Evolutionary conservation across 2,329 filamentous ascomycete species (phyloP), one percentile per base, ranked within the genome.

Genomic region (Apiospora koreana): DNA sequence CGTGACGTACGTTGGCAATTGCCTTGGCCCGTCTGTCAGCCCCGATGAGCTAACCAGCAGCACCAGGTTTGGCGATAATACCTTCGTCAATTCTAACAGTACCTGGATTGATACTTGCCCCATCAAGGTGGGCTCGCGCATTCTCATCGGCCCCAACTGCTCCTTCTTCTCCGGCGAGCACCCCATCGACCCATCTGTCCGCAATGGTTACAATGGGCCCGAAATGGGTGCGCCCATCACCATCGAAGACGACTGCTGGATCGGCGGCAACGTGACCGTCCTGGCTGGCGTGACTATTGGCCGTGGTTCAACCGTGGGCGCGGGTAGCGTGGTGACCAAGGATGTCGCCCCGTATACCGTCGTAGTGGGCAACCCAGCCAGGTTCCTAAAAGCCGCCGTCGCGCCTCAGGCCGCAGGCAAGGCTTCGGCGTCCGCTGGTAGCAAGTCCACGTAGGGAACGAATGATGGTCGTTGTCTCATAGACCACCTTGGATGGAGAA

Each of bases 401-500:
- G 23, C 68, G 21, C 58, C 68, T 18, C 25, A 50, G 23, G 65
- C 54, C 43, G 10, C 48, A 64, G 67, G 23, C 18, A 25, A 23
- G 10, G 41, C 38, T 14, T 66, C 66, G 65, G 21, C n/a, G 45
- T 48, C 16, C 41, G 35, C 31, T 21, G 67, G 18, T 25, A 28
- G 38, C 38, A 21, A 28, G 3, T 45, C 65, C 38, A 6, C 65
- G 21, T 48, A 38, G 31, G 16, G 9, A 16, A 48, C 14, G 10
- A 12, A n/a, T 48, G 43, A 25, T 10, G 16, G 21, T 2, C n/a
- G 18, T 6, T 21, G 18, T 62, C 46, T 89, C 81, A 97, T 72
- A 97, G 86, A 48, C 93, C 94, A 66, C 94, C 94, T 78, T 97
- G 94, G 68, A 97, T 95, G n/a, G 94, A 93, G 80, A 97, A 97